Conservation (phyloP, 129 eudicot genomes). For the Flaveria trinervia region DNA sequence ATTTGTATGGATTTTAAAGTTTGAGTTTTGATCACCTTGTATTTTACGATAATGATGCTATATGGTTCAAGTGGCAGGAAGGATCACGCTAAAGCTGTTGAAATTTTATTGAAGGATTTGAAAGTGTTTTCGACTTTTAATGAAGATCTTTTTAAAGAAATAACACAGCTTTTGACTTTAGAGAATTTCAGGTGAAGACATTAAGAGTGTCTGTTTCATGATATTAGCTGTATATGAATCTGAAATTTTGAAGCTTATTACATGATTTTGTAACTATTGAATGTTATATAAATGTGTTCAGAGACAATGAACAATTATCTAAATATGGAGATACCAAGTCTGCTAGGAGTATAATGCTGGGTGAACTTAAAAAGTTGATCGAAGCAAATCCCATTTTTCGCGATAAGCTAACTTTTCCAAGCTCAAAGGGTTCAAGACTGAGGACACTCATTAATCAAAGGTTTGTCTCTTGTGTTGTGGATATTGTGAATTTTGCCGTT, state of each 20-base stretch:
- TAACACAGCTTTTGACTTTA: conserved; percentile 60
- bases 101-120: conserved; percentile 66
- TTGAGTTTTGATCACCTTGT: not conserved
- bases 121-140: conserved; percentile 68
- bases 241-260: conserved; percentile 6
- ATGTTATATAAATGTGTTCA: conserved; percentile 32
- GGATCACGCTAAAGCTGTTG: conserved; percentile 71
- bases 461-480: conserved; percentile 36
- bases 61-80: conserved; percentile 40
- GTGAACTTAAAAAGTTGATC: conserved; percentile 67
- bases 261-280: conserved; percentile 4
- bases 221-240: not conserved
- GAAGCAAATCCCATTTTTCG: conserved; percentile 83
- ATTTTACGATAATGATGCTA: not conserved
- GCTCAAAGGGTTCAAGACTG: conserved; percentile 59
- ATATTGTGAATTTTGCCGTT: not conserved
- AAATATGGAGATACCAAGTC: conserved; percentile 70
- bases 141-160: conserved; percentile 71
- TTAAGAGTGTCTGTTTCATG: not conserved
- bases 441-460: conserved; percentile 76
- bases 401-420: conserved; percentile 72
- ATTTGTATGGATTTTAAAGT: not conserved
- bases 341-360: conserved; percentile 64
- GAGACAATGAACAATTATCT: conserved; percentile 71
- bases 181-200: conserved; percentile 58